Base-by-base conservation (phyloP, 2,329 filamentous ascomycete species). In the Arthrobotrys conoides region DNA sequence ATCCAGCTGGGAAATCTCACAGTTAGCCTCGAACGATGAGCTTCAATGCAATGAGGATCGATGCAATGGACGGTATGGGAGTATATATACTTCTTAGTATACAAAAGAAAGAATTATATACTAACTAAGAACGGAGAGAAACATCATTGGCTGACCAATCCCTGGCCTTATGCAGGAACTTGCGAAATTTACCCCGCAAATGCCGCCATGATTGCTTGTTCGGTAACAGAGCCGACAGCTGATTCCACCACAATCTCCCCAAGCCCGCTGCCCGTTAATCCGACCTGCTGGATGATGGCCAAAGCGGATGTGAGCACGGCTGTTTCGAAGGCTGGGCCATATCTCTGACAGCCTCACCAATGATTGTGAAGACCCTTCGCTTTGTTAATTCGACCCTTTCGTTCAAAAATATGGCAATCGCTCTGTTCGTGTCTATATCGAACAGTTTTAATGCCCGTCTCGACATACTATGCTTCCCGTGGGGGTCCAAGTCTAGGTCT, bases 161-260 rank as follows among this genome's bases (percentile, higher is more conserved):
- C 57, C 57, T 44, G 57, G 20, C 57, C 36, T 61, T 44, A 61
- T 61, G 57, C 57, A 61, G 57, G 57, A 61, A 61, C 57, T 61
- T 61, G 57, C 57, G 57, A 61, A 61, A 61, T 61, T 61, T 61
- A 61, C 57, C 57, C 57, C 57, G 57, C 57, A 61, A 61, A 61
- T 61, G 57, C 57, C 57, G 57, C 57, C 57, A 61, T 61, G 66
- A 61, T 59, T 46, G 53, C 53, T 49, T 55, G 41, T 51, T 70
- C 66, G 22, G 57, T 44, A 61, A 61, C 36, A 27, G 55, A 8
- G 5, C 53, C 67, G 41, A 61, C 46, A 22, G 53, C 53, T 61
- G 57, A 22, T 44, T 55, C 57, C 20, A 57, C 67, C 16, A 20
- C 67, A 63, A 46, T 33, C 53, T 36, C 46, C 6, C 46, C 24